Evolutionary conservation across 2,329 filamentous ascomycete genomes (phyloP).

Genomic region (Penicillium psychrosexuale): DNA sequence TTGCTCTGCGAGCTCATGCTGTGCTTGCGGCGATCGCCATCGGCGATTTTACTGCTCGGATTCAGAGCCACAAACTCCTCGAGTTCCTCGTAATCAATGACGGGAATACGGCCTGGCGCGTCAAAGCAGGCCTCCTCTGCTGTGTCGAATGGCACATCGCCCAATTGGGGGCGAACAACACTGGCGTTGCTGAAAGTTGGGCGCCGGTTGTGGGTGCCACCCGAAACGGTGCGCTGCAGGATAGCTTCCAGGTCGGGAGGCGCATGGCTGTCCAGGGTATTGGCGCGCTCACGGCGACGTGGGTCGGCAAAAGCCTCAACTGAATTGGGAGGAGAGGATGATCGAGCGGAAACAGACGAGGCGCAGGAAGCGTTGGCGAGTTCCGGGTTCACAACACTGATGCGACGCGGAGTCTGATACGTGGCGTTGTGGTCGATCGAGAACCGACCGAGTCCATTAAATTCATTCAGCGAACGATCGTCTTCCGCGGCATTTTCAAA

Average conservation of each 20-base stretch:
- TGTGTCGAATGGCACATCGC: slow-evolving; percentile 35
- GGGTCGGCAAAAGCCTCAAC: slow-evolving; percentile 96
- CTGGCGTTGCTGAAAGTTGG: slow-evolving; percentile 60
- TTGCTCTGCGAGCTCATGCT: slow-evolving; percentile 52
- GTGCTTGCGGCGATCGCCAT: slow-evolving; percentile 36
- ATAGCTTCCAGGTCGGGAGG: slow-evolving; percentile 56
- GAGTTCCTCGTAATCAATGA: slow-evolving; percentile 87
- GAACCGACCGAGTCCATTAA: slow-evolving; percentile 35
- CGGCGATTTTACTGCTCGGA: slow-evolving; percentile 46
- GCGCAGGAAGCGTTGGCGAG: slow-evolving; percentile 43
- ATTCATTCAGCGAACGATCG: slow-evolving; percentile 46
- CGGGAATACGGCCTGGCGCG: slow-evolving; percentile 73
- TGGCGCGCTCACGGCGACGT: slow-evolving; percentile 73
- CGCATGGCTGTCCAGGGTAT: slow-evolving; percentile 60
- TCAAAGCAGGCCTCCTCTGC: slow-evolving; percentile 77
- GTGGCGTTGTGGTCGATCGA: slow-evolving; percentile 44
- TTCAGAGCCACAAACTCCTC: slow-evolving; percentile 79
- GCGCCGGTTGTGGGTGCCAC: slow-evolving; percentile 61
- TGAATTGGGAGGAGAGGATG: slow-evolving; percentile 87
- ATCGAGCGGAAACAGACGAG: slow-evolving; percentile 59
- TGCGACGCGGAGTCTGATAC: slow-evolving; percentile 33
- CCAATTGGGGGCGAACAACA: slow-evolving; percentile 50
- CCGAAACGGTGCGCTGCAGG: slow-evolving; percentile 68
- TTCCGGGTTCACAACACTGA: slow-evolving; percentile 40
- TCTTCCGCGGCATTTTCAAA: slow-evolving; percentile 87